Percentiles rank a stretch among this genome's conserved stretches.
phyloP scores from a whole-genome alignment of 2,329 filamentous ascomycete species.

The Davidsoniella virescens region DNA sequence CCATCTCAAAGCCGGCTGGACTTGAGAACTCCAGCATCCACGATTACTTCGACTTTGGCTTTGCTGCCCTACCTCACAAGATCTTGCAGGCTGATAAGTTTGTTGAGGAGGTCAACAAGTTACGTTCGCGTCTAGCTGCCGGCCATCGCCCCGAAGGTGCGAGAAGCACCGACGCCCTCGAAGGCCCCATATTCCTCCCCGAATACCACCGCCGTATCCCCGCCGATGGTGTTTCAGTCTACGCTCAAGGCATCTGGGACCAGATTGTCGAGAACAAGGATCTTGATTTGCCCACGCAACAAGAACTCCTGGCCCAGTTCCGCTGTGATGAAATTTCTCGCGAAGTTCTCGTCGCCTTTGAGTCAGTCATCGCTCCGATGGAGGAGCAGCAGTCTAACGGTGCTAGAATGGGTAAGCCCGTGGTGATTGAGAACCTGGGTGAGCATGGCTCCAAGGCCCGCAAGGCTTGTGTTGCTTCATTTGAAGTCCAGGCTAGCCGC shows the following conservation, averaged over 20 bases:
- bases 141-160: conserved; percentile 57
- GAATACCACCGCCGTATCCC: conserved; percentile 94
- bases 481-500: conserved; percentile 76
- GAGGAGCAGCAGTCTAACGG: conserved; percentile 74
- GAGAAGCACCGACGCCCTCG: conserved; percentile 46
- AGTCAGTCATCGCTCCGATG: conserved; percentile 62
- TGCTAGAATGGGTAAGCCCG: conserved; percentile 52
- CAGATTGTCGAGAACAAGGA: conserved; percentile 99
- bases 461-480: conserved; percentile 58
- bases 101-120: conserved; percentile 57
- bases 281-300: conserved; percentile 86
- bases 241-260: conserved; percentile 90
- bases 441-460: conserved; percentile 55
- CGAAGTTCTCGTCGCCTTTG: conserved; percentile 73
- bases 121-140: conserved; percentile 67
- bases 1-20: conserved; percentile 78
- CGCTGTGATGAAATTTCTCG: conserved; percentile 91
- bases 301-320: conserved; percentile 92
- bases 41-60: conserved; percentile 98
- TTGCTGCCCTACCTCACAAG: conserved; percentile 90
- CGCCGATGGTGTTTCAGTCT: conserved; percentile 89
- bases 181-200: conserved; percentile 72
- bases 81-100: conserved; percentile 91
- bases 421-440: conserved; percentile 62
- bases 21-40: conserved; percentile 80